Percentiles rank a stretch among this genome's conserved stretches.
Conservation (phyloP, 768 basidiomycete species). For the Cyathus striatus region DNA sequence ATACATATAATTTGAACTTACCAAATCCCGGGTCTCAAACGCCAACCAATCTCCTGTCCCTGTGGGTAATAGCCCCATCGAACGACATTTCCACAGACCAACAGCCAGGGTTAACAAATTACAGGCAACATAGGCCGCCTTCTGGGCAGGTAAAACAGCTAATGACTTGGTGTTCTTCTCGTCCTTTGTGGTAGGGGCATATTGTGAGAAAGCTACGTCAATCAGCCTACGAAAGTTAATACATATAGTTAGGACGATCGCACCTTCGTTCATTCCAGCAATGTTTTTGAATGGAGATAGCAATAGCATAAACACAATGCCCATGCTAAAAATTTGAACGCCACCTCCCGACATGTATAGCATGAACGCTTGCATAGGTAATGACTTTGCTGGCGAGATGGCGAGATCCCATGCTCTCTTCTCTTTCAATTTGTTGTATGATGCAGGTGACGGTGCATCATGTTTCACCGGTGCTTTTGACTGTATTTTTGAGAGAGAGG, state of each 20-base stretch:
- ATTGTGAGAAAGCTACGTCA: slow-evolving; percentile 61
- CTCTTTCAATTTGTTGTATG: slow-evolving; percentile 66
- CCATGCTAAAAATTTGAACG: slow-evolving; percentile 95
- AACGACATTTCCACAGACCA: slow-evolving; percentile 89
- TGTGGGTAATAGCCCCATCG: slow-evolving; percentile 87
- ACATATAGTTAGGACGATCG: slow-evolving; percentile 15
- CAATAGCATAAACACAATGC: slow-evolving; percentile 91
- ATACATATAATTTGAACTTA: slow-evolving; percentile 28
- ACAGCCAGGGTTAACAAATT: slow-evolving; percentile 76
- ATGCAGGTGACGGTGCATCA: slow-evolving; percentile 28
- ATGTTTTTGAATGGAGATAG: slow-evolving; percentile 83
- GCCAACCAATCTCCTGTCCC: slow-evolving; percentile 95
- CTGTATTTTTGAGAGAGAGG: slow-evolving; percentile 22
- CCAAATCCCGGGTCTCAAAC: slow-evolving; percentile 76
- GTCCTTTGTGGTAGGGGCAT: slow-evolving; percentile 71
- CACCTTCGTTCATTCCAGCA: slow-evolving; percentile 73
- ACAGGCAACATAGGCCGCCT: slow-evolving; percentile 64
- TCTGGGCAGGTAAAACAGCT: slow-evolving; percentile 61
- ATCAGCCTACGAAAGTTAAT: neutral
- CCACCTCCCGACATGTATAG: slow-evolving; percentile 97
- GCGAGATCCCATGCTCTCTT: slow-evolving; percentile 86
- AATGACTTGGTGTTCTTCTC: slow-evolving; percentile 44
- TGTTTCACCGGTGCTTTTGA: slow-evolving; percentile 33
- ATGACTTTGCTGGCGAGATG: slow-evolving; percentile 76
- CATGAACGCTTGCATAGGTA: slow-evolving; percentile 98